phyloP scores from a whole-genome alignment of 1,284 basidiomycete genomes.

The Ustilago esculenta region DNA sequence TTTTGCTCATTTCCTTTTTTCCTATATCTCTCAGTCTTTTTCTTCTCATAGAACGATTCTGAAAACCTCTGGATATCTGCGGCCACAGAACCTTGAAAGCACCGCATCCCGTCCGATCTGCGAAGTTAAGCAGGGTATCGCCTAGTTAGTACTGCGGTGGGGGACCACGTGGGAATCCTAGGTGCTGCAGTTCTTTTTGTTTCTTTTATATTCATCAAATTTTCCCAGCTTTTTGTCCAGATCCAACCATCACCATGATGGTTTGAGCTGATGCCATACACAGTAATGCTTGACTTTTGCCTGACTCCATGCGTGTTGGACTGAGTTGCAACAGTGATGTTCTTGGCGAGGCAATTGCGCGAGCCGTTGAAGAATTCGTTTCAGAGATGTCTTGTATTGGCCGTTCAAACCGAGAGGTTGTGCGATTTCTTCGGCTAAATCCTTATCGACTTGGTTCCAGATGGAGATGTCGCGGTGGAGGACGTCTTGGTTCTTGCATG shows the following conservation, averaged over 20 bases:
- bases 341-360: constrained; percentile 49
- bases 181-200: constrained; percentile 77
- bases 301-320: constrained; percentile 15
- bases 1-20: too few relatives aligned
- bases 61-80: too few relatives aligned
- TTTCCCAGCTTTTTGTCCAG: too few relatives aligned
- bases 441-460: constrained; percentile 52
- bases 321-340: neutral
- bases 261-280: constrained; percentile 27
- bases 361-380: constrained; percentile 44
- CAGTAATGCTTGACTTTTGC: constrained; percentile 14
- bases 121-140: constrained; percentile 81
- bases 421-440: constrained; percentile 48
- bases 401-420: constrained; percentile 39
- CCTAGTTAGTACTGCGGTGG: constrained; percentile 84
- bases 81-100: constrained; percentile 82
- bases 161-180: constrained; percentile 84
- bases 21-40: too few relatives aligned
- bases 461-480: constrained; percentile 41
- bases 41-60: too few relatives aligned
- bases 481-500: constrained; percentile 28
- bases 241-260: too few relatives aligned
- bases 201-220: too few relatives aligned
- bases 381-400: constrained; percentile 42
- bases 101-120: constrained; percentile 83